Percentiles rank a stretch among this genome's conserved stretches.
phyloP scores from a whole-genome alignment of 2,329 filamentous ascomycete species.

The Pestalotiopsis sp. region DNA sequence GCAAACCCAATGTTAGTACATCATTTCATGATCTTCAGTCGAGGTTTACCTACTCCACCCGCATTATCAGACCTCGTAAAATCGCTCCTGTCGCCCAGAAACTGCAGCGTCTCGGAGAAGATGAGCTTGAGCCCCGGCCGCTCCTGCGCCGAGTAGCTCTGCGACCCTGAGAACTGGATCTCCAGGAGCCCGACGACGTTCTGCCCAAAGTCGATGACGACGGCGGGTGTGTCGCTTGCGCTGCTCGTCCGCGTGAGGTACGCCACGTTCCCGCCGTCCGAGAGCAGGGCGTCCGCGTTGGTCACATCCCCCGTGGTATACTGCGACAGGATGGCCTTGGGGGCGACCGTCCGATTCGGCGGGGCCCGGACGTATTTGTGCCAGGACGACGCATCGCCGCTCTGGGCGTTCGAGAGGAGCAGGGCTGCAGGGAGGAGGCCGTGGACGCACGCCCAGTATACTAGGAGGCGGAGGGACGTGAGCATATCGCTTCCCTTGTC shows the following conservation, averaged over 20 bases:
- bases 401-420: not conserved
- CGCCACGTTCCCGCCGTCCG: conserved; percentile 27
- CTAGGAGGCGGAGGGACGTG: not conserved
- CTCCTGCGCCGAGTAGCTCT: conserved; percentile 21
- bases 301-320: conserved; percentile 40
- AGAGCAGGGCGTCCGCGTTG: conserved; percentile 38
- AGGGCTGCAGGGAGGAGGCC: not conserved
- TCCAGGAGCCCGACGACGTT: conserved; percentile 47
- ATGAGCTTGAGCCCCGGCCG: conserved; percentile 46
- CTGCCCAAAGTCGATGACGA: conserved; percentile 54
- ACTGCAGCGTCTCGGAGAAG: conserved; percentile 52
- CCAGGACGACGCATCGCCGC: conserved; percentile 33
- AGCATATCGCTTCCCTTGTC: conserved; percentile 5
- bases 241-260: conserved; percentile 30
- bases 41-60: not conserved
- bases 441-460: conserved; percentile 12
- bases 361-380: conserved; percentile 42
- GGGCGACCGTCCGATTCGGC: conserved; percentile 31
- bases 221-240: conserved; percentile 30
- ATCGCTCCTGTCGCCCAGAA: conserved; percentile 45
- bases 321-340: conserved; percentile 32
- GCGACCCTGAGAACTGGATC: conserved; percentile 43
- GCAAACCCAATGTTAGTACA: not conserved
- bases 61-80: conserved; percentile 50
- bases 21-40: too few species aligned